Conservation (phyloP, 148 eudicot genomes). For the Polygonum aviculare region DNA sequence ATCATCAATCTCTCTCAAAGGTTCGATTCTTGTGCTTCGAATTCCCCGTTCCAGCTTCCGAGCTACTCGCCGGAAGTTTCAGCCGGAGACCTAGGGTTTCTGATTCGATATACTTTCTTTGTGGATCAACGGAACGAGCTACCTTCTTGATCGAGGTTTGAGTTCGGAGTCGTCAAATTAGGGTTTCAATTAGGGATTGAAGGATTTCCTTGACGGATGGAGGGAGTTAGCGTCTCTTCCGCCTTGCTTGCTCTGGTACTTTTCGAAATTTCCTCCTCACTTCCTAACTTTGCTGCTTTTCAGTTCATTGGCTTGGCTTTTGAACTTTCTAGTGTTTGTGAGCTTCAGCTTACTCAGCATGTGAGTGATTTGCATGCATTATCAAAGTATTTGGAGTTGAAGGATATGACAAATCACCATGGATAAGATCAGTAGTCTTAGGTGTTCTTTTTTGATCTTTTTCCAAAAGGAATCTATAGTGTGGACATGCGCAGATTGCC, state of each 20-base stretch:
- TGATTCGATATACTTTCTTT: not conserved
- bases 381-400: not conserved
- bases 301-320: too few relatives aligned
- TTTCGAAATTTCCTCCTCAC: constrained; percentile 19
- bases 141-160: not conserved
- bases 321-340: not conserved
- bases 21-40: not conserved
- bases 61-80: not conserved
- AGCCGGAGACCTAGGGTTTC: not conserved
- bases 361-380: not conserved
- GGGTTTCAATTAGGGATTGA: constrained; percentile 27
- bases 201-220: constrained; percentile 81
- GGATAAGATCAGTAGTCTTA: not conserved
- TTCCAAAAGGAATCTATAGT: not conserved
- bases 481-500: not conserved
- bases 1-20: not conserved
- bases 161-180: constrained; percentile 5
- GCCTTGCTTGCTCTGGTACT: constrained; percentile 60
- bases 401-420: not conserved
- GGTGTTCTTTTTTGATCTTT: not conserved
- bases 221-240: constrained; percentile 86
- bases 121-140: not conserved
- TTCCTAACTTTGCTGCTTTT: not conserved
- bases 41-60: not conserved
- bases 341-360: not conserved